phyloP scores from a whole-genome alignment of 306 rosid genomes.

The Trifolium fragiferum region DNA sequence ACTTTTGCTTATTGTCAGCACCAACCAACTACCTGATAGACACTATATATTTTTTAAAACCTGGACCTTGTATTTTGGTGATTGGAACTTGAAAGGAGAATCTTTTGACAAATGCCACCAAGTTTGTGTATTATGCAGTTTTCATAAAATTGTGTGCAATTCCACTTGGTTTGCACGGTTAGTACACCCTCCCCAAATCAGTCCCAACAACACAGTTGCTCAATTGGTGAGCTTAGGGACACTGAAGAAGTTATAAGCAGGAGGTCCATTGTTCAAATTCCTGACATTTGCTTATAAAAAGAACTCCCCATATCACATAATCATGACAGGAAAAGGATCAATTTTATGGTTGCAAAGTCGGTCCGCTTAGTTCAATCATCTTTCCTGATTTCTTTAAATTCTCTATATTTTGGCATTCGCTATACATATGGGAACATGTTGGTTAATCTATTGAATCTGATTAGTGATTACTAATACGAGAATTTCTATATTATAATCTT shows the following conservation, averaged over 20 bases:
- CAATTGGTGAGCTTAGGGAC: neutral
- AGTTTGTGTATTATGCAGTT: neutral
- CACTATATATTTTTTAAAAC: neutral
- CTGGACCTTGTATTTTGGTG: neutral
- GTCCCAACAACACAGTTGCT: neutral
- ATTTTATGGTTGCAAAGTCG: constrained; percentile 8
- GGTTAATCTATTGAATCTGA: neutral
- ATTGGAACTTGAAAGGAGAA: neutral
- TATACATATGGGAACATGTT: neutral
- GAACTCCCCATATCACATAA: neutral
- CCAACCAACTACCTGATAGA: neutral
- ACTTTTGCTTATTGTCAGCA: neutral
- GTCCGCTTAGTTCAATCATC: constrained; percentile 1
- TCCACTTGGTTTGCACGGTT: neutral
- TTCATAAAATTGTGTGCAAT: neutral
- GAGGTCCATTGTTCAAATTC: neutral
- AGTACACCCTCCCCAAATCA: neutral
- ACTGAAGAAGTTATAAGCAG: neutral
- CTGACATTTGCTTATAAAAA: neutral
- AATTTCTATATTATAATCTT: constrained; percentile 12
- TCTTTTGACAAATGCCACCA: neutral
- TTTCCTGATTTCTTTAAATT: constrained; percentile 12
- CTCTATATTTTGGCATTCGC: constrained; percentile 21
- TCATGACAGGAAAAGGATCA: neutral
- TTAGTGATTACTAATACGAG: neutral